These are phyloP conservation scores for Sporormia fimetaria DNA, from an alignment of 495 filamentous ascomycete species.

Conservation along the genomic window DNA sequence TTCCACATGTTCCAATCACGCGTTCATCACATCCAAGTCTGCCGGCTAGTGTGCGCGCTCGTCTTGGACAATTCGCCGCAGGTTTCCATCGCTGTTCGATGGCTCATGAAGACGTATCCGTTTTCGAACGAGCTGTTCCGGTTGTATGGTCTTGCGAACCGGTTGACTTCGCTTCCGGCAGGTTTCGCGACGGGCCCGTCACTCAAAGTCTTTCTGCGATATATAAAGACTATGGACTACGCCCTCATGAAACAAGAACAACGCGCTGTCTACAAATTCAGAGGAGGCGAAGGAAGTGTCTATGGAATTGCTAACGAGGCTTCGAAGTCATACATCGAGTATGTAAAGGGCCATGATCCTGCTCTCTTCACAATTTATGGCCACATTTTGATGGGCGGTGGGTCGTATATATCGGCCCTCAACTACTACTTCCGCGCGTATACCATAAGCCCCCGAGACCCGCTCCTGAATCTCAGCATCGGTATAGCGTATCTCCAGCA, in stretches of 20 bases:
- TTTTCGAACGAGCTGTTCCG: slow-evolving; percentile 77
- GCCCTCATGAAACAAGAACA: slow-evolving; percentile 31
- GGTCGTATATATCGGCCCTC: slow-evolving; percentile 67
- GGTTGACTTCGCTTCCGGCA: slow-evolving; percentile 41
- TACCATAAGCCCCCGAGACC: slow-evolving; percentile 63
- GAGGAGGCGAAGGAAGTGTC: slow-evolving; percentile 5
- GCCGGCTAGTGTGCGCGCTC: slow-evolving; percentile 79
- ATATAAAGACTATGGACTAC: slow-evolving; percentile 83
- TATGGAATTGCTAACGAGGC: slow-evolving; percentile 6
- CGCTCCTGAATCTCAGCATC: slow-evolving; percentile 60
- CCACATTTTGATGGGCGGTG: slow-evolving; percentile 68
- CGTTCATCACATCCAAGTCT: slow-evolving; percentile 57
- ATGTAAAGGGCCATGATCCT: slow-evolving; percentile 40
- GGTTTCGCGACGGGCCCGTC: slow-evolving; percentile 47
- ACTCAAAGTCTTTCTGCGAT: slow-evolving; percentile 81
- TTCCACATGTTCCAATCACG: slow-evolving; percentile 55
- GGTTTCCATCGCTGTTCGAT: slow-evolving; percentile 53
- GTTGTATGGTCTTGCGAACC: slow-evolving; percentile 60
- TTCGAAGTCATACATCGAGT: background rate
- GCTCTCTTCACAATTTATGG: slow-evolving; percentile 78
- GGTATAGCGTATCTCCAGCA: slow-evolving; percentile 72
- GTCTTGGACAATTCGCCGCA: slow-evolving; percentile 68
- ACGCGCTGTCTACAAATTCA: slow-evolving; percentile 29
- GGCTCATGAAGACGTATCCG: slow-evolving; percentile 77
- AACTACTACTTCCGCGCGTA: slow-evolving; percentile 88